A percentile compares a stretch with the other conserved stretches of the same genome.
Conservation (phyloP, 495 filamentous ascomycete species). For the Talaromyces stipitatus region DNA sequence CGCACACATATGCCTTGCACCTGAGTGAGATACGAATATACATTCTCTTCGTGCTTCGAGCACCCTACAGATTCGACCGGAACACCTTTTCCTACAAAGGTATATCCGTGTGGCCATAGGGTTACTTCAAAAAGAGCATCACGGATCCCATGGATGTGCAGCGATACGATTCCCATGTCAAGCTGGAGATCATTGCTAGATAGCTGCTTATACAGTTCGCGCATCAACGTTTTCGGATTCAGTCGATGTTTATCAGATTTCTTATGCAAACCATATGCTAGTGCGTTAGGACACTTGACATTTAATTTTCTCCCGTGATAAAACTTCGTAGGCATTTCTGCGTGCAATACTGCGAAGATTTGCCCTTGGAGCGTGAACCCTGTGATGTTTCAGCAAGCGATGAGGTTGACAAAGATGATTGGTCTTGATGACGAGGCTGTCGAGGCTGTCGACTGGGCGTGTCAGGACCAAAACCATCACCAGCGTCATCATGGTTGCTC, state of each 20-base stretch:
- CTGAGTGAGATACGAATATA: slow-evolving; percentile 25
- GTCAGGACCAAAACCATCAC: slow-evolving; percentile 5
- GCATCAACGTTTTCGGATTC: slow-evolving; percentile 4
- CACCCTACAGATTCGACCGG: slow-evolving; percentile 14
- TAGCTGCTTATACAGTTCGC: slow-evolving; percentile 9
- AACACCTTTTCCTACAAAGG: slow-evolving; percentile 37
- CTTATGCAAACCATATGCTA: slow-evolving; percentile 18
- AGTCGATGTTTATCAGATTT: slow-evolving; percentile 8
- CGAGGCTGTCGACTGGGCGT: slow-evolving; percentile 4
- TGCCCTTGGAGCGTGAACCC: slow-evolving; percentile 13
- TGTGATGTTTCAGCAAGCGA: neutral
- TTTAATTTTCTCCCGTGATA: slow-evolving; percentile 22
- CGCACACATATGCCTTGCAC: slow-evolving; percentile 27
- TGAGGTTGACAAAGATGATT: slow-evolving; percentile 1
- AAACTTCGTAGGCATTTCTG: slow-evolving; percentile 34
- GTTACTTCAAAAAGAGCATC: slow-evolving; percentile 34
- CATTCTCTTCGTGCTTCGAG: slow-evolving; percentile 20
- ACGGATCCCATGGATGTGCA: slow-evolving; percentile 24
- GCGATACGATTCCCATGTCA: too few relatives aligned
- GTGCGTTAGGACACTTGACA: slow-evolving; percentile 28
- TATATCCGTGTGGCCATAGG: too few relatives aligned
- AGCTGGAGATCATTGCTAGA: slow-evolving; percentile 16
- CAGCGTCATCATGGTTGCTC: slow-evolving; percentile 9
- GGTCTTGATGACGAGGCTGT: neutral
- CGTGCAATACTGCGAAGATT: slow-evolving; percentile 31